Base-by-base conservation (phyloP, 202 grass and related monocot species). In the Tripidium arundinaceum region DNA sequence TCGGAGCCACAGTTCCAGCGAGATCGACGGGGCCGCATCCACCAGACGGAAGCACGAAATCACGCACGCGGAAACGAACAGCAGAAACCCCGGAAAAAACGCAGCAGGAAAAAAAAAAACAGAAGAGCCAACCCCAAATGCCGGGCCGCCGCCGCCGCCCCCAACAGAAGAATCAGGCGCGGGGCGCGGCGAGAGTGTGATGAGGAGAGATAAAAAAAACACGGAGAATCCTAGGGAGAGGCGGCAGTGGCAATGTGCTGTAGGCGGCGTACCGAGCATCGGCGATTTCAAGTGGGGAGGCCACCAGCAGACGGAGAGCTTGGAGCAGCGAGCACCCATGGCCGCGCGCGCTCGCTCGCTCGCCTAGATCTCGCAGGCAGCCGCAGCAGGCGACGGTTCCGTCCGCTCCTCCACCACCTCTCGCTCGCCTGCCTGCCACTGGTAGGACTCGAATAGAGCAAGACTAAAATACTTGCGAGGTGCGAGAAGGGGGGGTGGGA, bases 281-380 rank as follows among this genome's bases (percentile, higher is more conserved):
- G 92, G 85, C 50, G 92, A 89, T 61, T 92, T 90, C 84, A 93
- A 90, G 88, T 91, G 79, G 25, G 86, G 81, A 62, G 80, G 88
- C 90, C 91, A 95, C 91, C 89, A 93, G 68, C 96, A 95, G 36
- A 91, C 79, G 62, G 83, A 94, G 73, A 94, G 83, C 65, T 87
- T 93, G 86, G 92, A 98, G 92, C 94, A 97, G 78, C 91, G 89
- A 65, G 74, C 87, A 74, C 89, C 96, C 96, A 93, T 95, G 62
- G 68, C 43, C 47, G 72, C 63, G 69, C 50, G 2, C 50, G n/a
- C n/a, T n/a, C n/a, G n/a, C n/a, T n/a, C n/a, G 54, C 58, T n/a
- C 50, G 37, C 29, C 39, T 72, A 80, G 90, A 89, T 83, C 78
- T 86, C 49, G 28, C 83, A 50, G 54, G 52, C 52, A 57, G 42